Base-by-base conservation (phyloP, 1,284 basidiomycete genomes). In the Rugosomyces carneus region DNA sequence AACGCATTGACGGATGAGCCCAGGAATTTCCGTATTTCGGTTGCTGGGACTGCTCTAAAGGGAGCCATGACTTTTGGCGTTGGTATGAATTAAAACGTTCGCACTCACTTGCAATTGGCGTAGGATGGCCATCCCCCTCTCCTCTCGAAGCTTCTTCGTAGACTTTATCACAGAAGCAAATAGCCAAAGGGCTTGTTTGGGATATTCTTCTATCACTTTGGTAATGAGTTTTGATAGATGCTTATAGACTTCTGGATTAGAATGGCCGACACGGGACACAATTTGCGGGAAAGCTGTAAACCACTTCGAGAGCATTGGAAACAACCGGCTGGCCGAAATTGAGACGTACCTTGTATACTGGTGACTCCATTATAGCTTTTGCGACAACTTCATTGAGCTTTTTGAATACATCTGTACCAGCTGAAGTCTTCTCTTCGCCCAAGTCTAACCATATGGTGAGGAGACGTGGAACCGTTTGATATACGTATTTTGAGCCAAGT, bases 281-380 rank as follows among this genome's bases (percentile, higher is more conserved):
- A 99, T 89, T 71, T 99, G 96, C 5, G 96, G 93, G 54, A 98
- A 93, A 0, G 94, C 94, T 0, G 90, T 95, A 54, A 89, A 89
- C 91, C 94, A 99, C 92, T 96, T 56, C 11, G 44, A 5, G 19
- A 5, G 31, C 15, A 37, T 32, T 5, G 51, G 40, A 3, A n/a
- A 36, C 32, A 42, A 49, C 5, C 7, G 34, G 19, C 43, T 37
- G 13, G n/a, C 35, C 19, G 24, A 19, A 38, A 31, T 36, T 37
- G 21, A 36, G n/a, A 26, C 62, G 34, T 55, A 81, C 92, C 72
- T 89, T 95, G 64, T 86, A 96, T 2, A 74, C 75, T 2, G 88
- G 87, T 15, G 84, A 70, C 2, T 69, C 71, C 50, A 71, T 73
- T 46, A 89, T 78, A 16, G 81, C 71, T 20, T 65, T 72, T 9